Conservation (phyloP, 139 green algal genomes). For the Auxenochlorella protothecoides region DNA sequence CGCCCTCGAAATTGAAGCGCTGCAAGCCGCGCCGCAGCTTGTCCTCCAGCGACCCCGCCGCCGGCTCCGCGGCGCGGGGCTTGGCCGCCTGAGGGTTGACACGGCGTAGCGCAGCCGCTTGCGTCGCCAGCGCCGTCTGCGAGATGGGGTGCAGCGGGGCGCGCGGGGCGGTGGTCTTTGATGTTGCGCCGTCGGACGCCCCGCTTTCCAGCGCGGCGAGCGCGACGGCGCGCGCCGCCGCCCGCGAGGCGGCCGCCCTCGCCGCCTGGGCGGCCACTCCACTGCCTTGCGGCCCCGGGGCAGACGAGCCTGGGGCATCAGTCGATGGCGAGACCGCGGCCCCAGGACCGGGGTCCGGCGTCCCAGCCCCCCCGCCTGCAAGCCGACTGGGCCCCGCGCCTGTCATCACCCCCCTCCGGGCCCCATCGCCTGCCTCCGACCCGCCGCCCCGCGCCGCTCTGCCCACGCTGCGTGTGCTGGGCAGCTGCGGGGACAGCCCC, state of each 20-base stretch:
- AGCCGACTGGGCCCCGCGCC: background rate
- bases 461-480: slow-evolving; percentile 12
- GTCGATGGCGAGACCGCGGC: too few relatives aligned
- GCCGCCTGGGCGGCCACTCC: too few relatives aligned
- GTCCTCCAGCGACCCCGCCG: slow-evolving; percentile 19
- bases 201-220: background rate
- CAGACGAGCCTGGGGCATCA: too few relatives aligned
- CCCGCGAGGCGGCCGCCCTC: background rate
- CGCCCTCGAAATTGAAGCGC: slow-evolving; percentile 33
- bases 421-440: background rate
- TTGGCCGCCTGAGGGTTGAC: slow-evolving; percentile 13
- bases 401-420: background rate
- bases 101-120: slow-evolving; percentile 28
- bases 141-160: slow-evolving; percentile 8
- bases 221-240: background rate
- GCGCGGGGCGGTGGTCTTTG: background rate
- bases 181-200: background rate
- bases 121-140: slow-evolving; percentile 32
- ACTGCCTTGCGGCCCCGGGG: too few relatives aligned
- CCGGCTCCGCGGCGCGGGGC: background rate
- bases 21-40: slow-evolving; percentile 31
- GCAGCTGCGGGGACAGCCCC: slow-evolving; percentile 62
- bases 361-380: background rate
- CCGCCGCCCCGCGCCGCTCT: slow-evolving; percentile 4
- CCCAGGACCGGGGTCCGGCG: too few relatives aligned